phyloP scores from a whole-genome alignment of 139 green algal species.

The Chlamydomonas applanata region DNA sequence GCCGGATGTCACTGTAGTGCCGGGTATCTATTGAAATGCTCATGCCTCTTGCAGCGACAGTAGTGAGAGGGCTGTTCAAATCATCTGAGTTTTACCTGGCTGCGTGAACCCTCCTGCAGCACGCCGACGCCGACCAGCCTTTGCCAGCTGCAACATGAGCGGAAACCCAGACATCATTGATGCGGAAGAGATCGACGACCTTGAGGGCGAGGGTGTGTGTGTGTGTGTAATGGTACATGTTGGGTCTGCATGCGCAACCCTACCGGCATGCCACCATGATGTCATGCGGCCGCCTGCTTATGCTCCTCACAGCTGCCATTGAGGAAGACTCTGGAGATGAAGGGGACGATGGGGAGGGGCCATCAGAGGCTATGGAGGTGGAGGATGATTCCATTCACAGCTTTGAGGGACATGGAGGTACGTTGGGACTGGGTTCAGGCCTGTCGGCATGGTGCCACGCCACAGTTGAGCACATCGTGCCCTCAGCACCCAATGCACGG shows the following conservation, averaged over 20 bases:
- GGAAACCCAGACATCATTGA: not conserved
- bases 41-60: too few relatives aligned
- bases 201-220: slow-evolving; percentile 47
- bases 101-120: too few relatives aligned
- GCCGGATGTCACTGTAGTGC: too few relatives aligned
- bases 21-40: too few relatives aligned
- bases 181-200: slow-evolving; percentile 56
- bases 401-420: slow-evolving; percentile 65
- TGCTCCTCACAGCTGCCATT: not conserved
- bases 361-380: slow-evolving; percentile 11
- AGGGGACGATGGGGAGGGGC: slow-evolving; percentile 13
- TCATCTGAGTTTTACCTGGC: too few relatives aligned
- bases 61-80: too few relatives aligned
- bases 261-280: not conserved
- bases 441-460: too few relatives aligned
- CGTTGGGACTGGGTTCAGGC: too few relatives aligned
- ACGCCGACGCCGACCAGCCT: too few relatives aligned
- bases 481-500: too few relatives aligned
- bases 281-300: not conserved
- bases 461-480: too few relatives aligned
- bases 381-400: slow-evolving; percentile 68
- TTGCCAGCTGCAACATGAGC: not conserved
- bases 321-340: slow-evolving; percentile 43
- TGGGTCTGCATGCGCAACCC: slow-evolving; percentile 8
- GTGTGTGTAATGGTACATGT: not conserved